Evolutionary conservation across 768 basidiomycete species (phyloP).

Genomic region (Hydnomerulius pinastri): DNA sequence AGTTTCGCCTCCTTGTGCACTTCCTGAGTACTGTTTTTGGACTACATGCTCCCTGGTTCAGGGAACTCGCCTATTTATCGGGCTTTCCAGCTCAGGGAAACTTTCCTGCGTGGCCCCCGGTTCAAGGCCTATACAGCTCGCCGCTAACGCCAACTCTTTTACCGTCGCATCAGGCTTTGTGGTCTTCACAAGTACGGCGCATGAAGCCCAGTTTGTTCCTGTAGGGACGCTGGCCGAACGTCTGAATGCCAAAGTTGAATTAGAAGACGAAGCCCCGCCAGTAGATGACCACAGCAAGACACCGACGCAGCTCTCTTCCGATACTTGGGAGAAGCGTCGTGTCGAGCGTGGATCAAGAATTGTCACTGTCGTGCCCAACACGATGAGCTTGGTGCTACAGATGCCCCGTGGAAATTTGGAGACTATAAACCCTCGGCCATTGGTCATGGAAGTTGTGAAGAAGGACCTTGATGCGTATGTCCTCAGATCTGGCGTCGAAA

Average conservation of each 20-base stretch:
- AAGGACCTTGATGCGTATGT: slow-evolving; percentile 66
- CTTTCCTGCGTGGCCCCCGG: slow-evolving; percentile 50
- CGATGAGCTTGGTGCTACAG: slow-evolving; percentile 90
- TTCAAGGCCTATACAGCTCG: slow-evolving; percentile 37
- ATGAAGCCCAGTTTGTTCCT: slow-evolving; percentile 78
- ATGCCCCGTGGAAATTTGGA: slow-evolving; percentile 98
- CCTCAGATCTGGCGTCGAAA: not conserved
- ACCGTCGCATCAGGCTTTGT: slow-evolving; percentile 72
- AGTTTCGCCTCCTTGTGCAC: slow-evolving; percentile 32
- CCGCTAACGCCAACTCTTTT: slow-evolving; percentile 70
- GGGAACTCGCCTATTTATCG: slow-evolving; percentile 49
- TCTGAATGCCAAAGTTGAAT: slow-evolving; percentile 17
- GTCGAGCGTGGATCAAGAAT: slow-evolving; percentile 91
- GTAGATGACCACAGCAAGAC: slow-evolving; percentile 26
- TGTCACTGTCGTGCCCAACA: slow-evolving; percentile 82
- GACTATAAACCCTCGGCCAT: slow-evolving; percentile 88
- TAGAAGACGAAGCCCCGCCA: slow-evolving; percentile 18
- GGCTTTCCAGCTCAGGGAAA: slow-evolving; percentile 65
- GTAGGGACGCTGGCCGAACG: slow-evolving; percentile 13
- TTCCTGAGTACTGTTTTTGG: slow-evolving; percentile 64
- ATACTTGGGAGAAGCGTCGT: slow-evolving; percentile 69
- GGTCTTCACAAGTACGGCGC: slow-evolving; percentile 81
- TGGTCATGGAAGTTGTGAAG: slow-evolving; percentile 85
- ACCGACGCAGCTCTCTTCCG: slow-evolving; percentile 6
- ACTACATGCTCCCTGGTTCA: slow-evolving; percentile 31